Conservation (phyloP, 768 basidiomycete species). For the Tylopilus vinaceipallidus region DNA sequence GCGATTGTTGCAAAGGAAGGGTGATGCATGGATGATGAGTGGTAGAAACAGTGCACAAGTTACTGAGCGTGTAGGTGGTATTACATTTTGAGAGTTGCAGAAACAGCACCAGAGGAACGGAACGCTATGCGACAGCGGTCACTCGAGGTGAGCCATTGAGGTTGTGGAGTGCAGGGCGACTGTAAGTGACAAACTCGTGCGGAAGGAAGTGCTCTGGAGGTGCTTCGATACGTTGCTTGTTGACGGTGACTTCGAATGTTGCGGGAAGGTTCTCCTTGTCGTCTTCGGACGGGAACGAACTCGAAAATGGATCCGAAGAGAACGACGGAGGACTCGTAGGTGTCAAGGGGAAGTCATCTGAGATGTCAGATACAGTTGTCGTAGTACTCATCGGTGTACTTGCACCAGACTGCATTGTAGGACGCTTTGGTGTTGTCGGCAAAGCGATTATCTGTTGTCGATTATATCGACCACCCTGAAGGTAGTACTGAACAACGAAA, state of each 20-base stretch:
- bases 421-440: slow-evolving; percentile 59
- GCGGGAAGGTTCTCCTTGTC: slow-evolving; percentile 81
- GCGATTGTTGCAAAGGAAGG: slow-evolving; percentile 61
- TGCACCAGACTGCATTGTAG: slow-evolving; percentile 43
- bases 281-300: slow-evolving; percentile 59
- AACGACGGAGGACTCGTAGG: slow-evolving; percentile 65
- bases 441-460: slow-evolving; percentile 46
- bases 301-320: slow-evolving; percentile 46
- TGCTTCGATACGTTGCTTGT: slow-evolving; percentile 65
- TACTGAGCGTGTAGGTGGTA: slow-evolving; percentile 60
- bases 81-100: slow-evolving; percentile 75
- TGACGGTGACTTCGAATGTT: slow-evolving; percentile 69
- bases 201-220: slow-evolving; percentile 76
- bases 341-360: slow-evolving; percentile 83
- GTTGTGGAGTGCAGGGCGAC: slow-evolving; percentile 75
- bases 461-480: slow-evolving; percentile 77
- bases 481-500: slow-evolving; percentile 90
- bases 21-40: slow-evolving; percentile 65
- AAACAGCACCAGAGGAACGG: slow-evolving; percentile 43
- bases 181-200: slow-evolving; percentile 77
- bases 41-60: slow-evolving; percentile 63
- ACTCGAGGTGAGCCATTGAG: slow-evolving; percentile 62
- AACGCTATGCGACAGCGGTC: slow-evolving; percentile 55
- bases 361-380: slow-evolving; percentile 69
- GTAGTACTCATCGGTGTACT: slow-evolving; percentile 76